Evolutionary conservation across 805 yeast species (phyloP).

Genomic region (Yarrowia phangngaensis): DNA sequence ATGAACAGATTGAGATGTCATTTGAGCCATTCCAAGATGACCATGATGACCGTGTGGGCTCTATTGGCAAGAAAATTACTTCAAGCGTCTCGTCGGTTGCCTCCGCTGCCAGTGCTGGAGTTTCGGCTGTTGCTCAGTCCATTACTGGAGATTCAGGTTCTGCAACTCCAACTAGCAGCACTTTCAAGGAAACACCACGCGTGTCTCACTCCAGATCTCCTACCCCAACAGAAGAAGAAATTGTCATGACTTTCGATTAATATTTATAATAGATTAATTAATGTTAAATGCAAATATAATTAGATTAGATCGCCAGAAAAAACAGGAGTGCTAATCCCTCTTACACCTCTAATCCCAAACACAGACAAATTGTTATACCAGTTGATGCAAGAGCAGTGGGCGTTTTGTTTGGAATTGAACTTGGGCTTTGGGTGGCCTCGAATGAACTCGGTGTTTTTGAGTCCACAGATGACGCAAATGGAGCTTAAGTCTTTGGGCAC

Average conservation of each 20-base stretch:
- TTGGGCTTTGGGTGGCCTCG: slow-evolving; percentile 29
- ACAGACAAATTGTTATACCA: slow-evolving; percentile 32
- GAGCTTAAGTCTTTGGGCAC: slow-evolving; percentile 14
- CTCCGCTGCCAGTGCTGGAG: slow-evolving; percentile 10
- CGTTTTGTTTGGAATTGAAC: slow-evolving; percentile 28
- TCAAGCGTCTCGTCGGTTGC: neutral
- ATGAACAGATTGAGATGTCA: slow-evolving; percentile 31
- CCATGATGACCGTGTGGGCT: slow-evolving; percentile 31
- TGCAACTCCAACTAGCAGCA: neutral
- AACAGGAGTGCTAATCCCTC: neutral
- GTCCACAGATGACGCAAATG: slow-evolving; percentile 32
- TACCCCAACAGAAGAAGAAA: slow-evolving; percentile 24
- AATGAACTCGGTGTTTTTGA: slow-evolving; percentile 31
- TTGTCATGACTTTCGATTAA: slow-evolving; percentile 32
- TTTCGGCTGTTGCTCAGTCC: slow-evolving; percentile 6
- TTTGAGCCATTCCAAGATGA: slow-evolving; percentile 36
- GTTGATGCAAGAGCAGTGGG: slow-evolving; percentile 31
- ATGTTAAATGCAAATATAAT: slow-evolving; percentile 15
- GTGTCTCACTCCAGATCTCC: slow-evolving; percentile 15
- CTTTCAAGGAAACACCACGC: neutral
- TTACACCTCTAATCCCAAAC: slow-evolving; percentile 26
- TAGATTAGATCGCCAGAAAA: neutral
- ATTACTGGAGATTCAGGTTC: neutral
- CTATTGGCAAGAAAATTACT: slow-evolving; percentile 8
- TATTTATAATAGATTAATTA: slow-evolving; percentile 17